Evolutionary conservation across 2,329 filamentous ascomycete species (phyloP), one percentile per base, ranked within the genome.

Genomic region (Aquanectria penicillioides): DNA sequence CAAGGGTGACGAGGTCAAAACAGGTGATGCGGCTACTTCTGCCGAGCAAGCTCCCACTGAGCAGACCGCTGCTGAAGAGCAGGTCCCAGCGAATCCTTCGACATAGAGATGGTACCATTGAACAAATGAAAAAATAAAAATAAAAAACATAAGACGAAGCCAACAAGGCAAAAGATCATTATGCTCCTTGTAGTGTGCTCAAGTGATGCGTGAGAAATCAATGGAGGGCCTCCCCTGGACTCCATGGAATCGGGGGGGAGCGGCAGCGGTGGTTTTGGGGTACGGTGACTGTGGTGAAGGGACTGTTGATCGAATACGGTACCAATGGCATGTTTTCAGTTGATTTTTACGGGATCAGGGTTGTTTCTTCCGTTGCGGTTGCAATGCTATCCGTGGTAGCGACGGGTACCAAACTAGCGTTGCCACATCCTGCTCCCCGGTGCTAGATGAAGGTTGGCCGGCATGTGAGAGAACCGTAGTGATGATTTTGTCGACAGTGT

Each of bases 1-100:
- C 66, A 78, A 80, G 68, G 77, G 75, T 9, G 74, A 80, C 40
- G 75, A 76, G 43, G 69, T 33, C 25, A 70, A 72, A 63, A 65
- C 61, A 22, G 66, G 63, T n/a, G 59, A 67, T 15, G 51, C 51
- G 43, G 40, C 62, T 53, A 46, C 51, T 17, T 48, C 51, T 41
- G 33, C 57, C 11, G 64, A 66, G 57, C 29, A 47, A 36, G 40
- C 31, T 50, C 29, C 31, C 3, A 8, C 11, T 6, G 46, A 38
- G 31, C n/a, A 52, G 17, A n/a, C 38, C 18, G 11, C 29, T n/a
- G 31, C 12, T 17, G 41, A 58, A 11, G 55, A 58, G 28, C 47
- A 52, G 18, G 37, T 41, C 1, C 50, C 49, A 15, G 25, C 25
- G 22, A 55, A 55, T 54, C 50, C 50, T 26, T 44, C 56, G 13